Conservation (phyloP, 2,329 filamentous ascomycete genomes). For the Sporothrix globosa region DNA sequence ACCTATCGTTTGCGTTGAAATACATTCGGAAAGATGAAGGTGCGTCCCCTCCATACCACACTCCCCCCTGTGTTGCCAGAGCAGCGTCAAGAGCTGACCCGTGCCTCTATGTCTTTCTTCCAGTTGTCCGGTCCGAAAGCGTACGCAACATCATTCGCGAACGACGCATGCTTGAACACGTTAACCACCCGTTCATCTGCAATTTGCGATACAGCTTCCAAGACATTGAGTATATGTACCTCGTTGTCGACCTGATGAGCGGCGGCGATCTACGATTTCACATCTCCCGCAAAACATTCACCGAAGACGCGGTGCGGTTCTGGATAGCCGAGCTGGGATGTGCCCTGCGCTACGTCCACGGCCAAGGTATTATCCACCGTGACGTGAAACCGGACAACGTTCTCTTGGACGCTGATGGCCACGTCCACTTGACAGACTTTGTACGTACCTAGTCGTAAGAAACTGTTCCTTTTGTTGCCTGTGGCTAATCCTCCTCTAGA, state of each 20-base stretch:
- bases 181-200: slow-evolving; percentile 97
- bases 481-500: slow-evolving; percentile 57
- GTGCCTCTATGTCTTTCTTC: slow-evolving; percentile 33
- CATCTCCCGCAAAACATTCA: slow-evolving; percentile 97
- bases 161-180: slow-evolving; percentile 94
- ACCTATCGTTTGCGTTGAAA: slow-evolving; percentile 91
- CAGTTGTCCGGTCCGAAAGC: slow-evolving; percentile 95
- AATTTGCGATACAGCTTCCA: slow-evolving; percentile 99
- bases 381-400: slow-evolving; percentile 94
- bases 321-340: slow-evolving; percentile 96
- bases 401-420: slow-evolving; percentile 81
- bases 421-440: slow-evolving; percentile 97
- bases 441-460: slow-evolving; percentile 55
- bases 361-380: slow-evolving; percentile 84
- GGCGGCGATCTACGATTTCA: slow-evolving; percentile 96
- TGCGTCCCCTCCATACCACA: slow-evolving; percentile 47
- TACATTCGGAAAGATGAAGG: slow-evolving; percentile 99
- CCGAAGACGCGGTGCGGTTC: slow-evolving; percentile 93
- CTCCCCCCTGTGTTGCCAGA: not conserved
- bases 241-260: slow-evolving; percentile 97
- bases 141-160: slow-evolving; percentile 98
- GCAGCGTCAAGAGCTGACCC: not conserved
- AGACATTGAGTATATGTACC: slow-evolving; percentile 98
- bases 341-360: slow-evolving; percentile 83
- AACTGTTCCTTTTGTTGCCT: no score